Evolutionary conservation across 1,284 basidiomycete species (phyloP).

Genomic region (Moesziomyces parantarcticus): DNA sequence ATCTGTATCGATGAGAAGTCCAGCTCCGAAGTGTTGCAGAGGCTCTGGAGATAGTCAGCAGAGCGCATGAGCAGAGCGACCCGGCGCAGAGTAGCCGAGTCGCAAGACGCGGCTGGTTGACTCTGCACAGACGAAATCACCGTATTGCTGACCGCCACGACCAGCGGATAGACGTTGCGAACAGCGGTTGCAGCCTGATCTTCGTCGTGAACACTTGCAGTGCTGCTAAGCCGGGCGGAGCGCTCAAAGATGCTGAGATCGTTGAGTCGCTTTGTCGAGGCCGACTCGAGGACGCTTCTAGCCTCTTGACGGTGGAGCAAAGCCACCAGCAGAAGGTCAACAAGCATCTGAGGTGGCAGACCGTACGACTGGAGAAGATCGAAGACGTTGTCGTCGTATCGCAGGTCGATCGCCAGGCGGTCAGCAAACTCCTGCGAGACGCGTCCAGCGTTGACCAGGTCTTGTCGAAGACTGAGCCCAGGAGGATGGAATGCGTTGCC

Average conservation of each 20-base stretch:
- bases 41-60: slow-evolving; percentile 32
- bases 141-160: slow-evolving; percentile 21
- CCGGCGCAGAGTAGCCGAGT: slow-evolving; percentile 22
- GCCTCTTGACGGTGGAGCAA: slow-evolving; percentile 21
- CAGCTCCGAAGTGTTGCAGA: slow-evolving; percentile 34
- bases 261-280: slow-evolving; percentile 30
- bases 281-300: slow-evolving; percentile 14
- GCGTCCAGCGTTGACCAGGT: slow-evolving; percentile 8
- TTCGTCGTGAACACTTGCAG: slow-evolving; percentile 27
- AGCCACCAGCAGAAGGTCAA: slow-evolving; percentile 22
- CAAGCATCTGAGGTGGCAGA: slow-evolving; percentile 2
- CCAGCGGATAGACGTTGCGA: slow-evolving; percentile 37
- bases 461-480: slow-evolving; percentile 3
- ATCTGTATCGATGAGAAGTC: slow-evolving; percentile 54
- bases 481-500: slow-evolving; percentile 1
- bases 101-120: background rate
- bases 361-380: slow-evolving; percentile 12
- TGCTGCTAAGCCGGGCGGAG: slow-evolving; percentile 31
- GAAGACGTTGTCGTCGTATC: slow-evolving; percentile 38
- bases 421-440: slow-evolving; percentile 20
- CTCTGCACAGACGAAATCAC: slow-evolving; percentile 9
- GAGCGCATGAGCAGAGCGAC: slow-evolving; percentile 27
- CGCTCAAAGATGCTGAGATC: slow-evolving; percentile 44
- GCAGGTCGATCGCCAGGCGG: slow-evolving; percentile 24
- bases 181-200: slow-evolving; percentile 37